phyloP scores from a whole-genome alignment of 2,329 filamentous ascomycete species.

The Didymella glomerata region DNA sequence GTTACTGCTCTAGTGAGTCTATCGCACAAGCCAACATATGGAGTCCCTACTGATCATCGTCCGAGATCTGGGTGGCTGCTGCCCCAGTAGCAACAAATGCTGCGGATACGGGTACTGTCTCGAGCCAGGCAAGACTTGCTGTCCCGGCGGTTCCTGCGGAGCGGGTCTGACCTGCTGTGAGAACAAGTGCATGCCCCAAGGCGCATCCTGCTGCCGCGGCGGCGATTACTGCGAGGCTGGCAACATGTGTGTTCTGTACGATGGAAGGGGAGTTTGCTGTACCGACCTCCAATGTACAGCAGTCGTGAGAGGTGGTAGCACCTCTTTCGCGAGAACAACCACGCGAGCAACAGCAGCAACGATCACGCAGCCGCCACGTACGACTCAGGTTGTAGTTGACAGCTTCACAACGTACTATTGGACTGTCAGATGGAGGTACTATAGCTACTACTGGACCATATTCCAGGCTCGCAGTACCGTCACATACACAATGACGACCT shows the following conservation, averaged over 20 bases:
- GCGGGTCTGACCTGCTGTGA: slow-evolving; percentile 25
- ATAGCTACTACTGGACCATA: slow-evolving; percentile 26
- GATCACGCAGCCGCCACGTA: slow-evolving; percentile 21
- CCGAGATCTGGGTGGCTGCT: slow-evolving; percentile 25
- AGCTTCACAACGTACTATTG: slow-evolving; percentile 25
- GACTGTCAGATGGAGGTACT: slow-evolving; percentile 32
- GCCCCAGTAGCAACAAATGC: slow-evolving; percentile 19
- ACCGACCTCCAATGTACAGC: slow-evolving; percentile 30
- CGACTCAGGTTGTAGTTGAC: slow-evolving; percentile 15
- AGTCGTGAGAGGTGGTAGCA: slow-evolving; percentile 24
- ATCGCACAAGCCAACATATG: neutral
- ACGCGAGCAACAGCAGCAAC: slow-evolving; percentile 6
- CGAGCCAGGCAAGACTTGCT: slow-evolving; percentile 26
- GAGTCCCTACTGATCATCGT: neutral
- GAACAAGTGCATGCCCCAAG: slow-evolving; percentile 24
- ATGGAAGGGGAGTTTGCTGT: slow-evolving; percentile 26
- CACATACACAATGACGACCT: slow-evolving; percentile 25
- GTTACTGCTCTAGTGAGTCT: slow-evolving; percentile 27
- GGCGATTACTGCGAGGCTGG: slow-evolving; percentile 28
- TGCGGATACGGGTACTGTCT: slow-evolving; percentile 31
- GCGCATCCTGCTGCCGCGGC: slow-evolving; percentile 22
- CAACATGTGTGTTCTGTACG: slow-evolving; percentile 25
- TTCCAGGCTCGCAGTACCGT: slow-evolving; percentile 22
- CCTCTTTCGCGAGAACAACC: slow-evolving; percentile 16
- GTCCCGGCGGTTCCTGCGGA: slow-evolving; percentile 22